These are phyloP conservation scores for Colletotrichum coccodes DNA, from an alignment of 2,329 filamentous ascomycete species.

Conservation along the genomic window DNA sequence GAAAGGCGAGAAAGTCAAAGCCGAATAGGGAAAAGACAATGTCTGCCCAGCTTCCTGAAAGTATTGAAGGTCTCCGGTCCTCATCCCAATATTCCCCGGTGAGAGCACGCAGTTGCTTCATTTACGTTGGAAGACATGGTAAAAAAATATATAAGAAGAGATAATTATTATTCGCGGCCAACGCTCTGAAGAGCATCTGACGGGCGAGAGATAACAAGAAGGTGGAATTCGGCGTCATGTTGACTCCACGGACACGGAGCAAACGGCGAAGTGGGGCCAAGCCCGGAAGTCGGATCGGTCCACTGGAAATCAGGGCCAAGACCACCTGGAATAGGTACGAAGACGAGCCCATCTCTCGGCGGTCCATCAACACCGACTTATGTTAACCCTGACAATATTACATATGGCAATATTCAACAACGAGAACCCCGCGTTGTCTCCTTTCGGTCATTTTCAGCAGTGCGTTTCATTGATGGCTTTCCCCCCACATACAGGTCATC, in stretches of 20 bases:
- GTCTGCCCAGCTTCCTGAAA: too few species aligned
- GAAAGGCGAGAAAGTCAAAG: too few species aligned
- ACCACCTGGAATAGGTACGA: not conserved
- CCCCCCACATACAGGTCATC: not conserved
- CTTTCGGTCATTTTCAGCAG: not conserved
- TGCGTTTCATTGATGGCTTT: not conserved
- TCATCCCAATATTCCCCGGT: slow-evolving; percentile 26
- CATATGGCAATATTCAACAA: not conserved
- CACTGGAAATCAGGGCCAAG: not conserved
- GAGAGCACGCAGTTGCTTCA: slow-evolving; percentile 42
- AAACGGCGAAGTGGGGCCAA: not conserved
- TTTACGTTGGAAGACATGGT: too few species aligned
- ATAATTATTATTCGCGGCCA: too few species aligned
- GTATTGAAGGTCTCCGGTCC: too few species aligned
- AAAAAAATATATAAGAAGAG: too few species aligned
- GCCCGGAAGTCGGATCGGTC: not conserved
- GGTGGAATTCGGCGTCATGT: not conserved
- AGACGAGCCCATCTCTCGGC: not conserved
- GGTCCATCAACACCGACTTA: not conserved
- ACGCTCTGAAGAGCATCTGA: not conserved
- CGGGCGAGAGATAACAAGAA: not conserved
- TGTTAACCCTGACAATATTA: not conserved
- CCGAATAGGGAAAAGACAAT: too few species aligned
- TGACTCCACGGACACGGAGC: not conserved
- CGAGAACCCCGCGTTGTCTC: too few species aligned